Conservation (phyloP, 2,329 filamentous ascomycete genomes). For the Mycogone perniciosa region DNA sequence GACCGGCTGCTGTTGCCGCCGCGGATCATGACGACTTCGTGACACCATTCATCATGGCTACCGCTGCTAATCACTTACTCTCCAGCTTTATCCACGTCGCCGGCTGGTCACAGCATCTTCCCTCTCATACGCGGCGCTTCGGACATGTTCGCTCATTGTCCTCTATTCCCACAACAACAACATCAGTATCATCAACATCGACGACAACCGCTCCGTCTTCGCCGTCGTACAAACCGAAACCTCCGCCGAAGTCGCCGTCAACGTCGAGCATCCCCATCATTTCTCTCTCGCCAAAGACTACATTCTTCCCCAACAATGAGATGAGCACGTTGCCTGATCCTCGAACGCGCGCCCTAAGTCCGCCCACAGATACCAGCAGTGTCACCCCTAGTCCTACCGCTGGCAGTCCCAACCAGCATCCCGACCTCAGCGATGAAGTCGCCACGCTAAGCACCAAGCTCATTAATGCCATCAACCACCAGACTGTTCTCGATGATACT, state of each 20-base stretch:
- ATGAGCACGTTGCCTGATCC: constrained; percentile 66
- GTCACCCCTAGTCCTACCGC: constrained; percentile 1
- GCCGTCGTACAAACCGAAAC: constrained; percentile 31
- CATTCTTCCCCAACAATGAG: constrained; percentile 47
- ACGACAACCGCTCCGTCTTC: constrained; percentile 25
- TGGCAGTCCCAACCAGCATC: constrained; percentile 37
- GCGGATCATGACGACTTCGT: background rate
- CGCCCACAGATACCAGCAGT: constrained; percentile 31
- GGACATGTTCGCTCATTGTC: constrained; percentile 50
- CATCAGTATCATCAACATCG: too few relatives aligned
- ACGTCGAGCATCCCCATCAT: constrained; percentile 34
- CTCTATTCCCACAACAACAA: constrained; percentile 29
- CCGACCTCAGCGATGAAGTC: constrained; percentile 65
- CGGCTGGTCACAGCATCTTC: constrained; percentile 43
- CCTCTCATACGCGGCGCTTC: constrained; percentile 29
- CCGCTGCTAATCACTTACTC: constrained; percentile 14
- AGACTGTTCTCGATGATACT: constrained; percentile 84
- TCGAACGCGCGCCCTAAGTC: constrained; percentile 46
- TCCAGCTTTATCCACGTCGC: constrained; percentile 48
- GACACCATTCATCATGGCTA: constrained; percentile 14
- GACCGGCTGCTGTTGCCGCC: background rate
- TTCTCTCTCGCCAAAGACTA: constrained; percentile 30
- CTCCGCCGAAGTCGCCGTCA: constrained; percentile 32
- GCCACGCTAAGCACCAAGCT: constrained; percentile 90
- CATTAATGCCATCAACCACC: constrained; percentile 94